Evolutionary conservation across 202 grass and related monocot species (phyloP).

Genomic region (Setaria viridis): DNA sequence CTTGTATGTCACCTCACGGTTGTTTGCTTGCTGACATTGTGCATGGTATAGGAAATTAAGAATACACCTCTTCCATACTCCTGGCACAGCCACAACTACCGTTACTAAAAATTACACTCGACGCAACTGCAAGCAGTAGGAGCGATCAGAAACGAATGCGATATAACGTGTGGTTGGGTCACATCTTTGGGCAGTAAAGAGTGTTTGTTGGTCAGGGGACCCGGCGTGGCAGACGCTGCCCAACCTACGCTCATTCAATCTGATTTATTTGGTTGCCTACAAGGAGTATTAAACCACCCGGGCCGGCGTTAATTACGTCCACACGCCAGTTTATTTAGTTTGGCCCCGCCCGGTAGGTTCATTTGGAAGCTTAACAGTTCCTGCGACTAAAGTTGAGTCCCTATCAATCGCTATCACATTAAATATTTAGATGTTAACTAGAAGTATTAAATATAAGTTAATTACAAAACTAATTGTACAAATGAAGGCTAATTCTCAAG

Average conservation of each 20-base stretch:
- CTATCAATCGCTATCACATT: too few species aligned
- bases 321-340: background rate
- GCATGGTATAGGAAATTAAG: background rate
- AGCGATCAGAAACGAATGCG: background rate
- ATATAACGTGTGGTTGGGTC: background rate
- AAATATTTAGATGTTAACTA: too few species aligned
- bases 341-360: background rate
- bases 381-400: too few species aligned
- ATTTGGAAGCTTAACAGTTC: background rate
- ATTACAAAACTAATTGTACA: too few species aligned
- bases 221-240: constrained; percentile 16
- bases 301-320: background rate
- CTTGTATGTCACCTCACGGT: background rate
- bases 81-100: background rate
- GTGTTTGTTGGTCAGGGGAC: constrained; percentile 4
- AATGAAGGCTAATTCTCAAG: too few species aligned
- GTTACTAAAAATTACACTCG: background rate
- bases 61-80: background rate
- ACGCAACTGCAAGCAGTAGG: background rate
- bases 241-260: background rate
- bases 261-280: background rate
- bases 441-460: too few species aligned
- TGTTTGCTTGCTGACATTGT: background rate
- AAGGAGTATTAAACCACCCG: background rate
- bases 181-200: constrained; percentile 15